phyloP scores from a whole-genome alignment of 306 rosid genomes.

The Neltuma alba region DNA sequence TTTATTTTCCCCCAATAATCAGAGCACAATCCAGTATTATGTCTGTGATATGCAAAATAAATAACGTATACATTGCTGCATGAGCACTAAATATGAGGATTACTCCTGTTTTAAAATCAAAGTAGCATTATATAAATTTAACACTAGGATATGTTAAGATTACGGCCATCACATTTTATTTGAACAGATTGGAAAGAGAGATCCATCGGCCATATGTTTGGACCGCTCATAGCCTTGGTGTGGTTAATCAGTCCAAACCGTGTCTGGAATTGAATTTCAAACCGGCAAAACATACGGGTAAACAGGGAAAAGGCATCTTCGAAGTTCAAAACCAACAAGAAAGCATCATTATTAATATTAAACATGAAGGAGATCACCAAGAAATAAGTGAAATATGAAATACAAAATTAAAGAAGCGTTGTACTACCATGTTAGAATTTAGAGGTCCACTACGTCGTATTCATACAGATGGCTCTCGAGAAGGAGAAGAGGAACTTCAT shows the following conservation, averaged over 20 bases:
- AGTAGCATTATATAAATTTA: constrained; percentile 57
- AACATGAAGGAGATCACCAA: constrained; percentile 26
- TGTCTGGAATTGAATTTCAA: constrained; percentile 41
- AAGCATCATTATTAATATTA: constrained; percentile 29
- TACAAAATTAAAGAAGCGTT: neutral
- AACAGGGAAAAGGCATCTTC: constrained; percentile 54
- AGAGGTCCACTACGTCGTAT: constrained; percentile 33
- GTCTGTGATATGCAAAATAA: constrained; percentile 16
- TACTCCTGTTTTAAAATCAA: constrained; percentile 41
- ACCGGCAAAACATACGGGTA: constrained; percentile 55
- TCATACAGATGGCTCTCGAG: constrained; percentile 26
- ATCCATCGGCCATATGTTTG: constrained; percentile 51
- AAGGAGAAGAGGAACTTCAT: constrained; percentile 15
- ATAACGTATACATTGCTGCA: constrained; percentile 45
- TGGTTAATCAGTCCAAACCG: constrained; percentile 36
- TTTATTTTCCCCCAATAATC: constrained; percentile 24
- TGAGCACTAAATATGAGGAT: constrained; percentile 48
- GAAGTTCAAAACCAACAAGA: constrained; percentile 53
- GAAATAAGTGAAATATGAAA: constrained; percentile 5
- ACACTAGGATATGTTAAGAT: too few species aligned
- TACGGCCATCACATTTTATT: constrained; percentile 37
- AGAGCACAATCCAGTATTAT: constrained; percentile 31
- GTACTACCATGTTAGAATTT: constrained; percentile 1
- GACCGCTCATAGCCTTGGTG: constrained; percentile 34
- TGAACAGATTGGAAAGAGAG: constrained; percentile 27